Evolutionary conservation across 768 basidiomycete species (phyloP).

Genomic region (Leccinum uliginosum): DNA sequence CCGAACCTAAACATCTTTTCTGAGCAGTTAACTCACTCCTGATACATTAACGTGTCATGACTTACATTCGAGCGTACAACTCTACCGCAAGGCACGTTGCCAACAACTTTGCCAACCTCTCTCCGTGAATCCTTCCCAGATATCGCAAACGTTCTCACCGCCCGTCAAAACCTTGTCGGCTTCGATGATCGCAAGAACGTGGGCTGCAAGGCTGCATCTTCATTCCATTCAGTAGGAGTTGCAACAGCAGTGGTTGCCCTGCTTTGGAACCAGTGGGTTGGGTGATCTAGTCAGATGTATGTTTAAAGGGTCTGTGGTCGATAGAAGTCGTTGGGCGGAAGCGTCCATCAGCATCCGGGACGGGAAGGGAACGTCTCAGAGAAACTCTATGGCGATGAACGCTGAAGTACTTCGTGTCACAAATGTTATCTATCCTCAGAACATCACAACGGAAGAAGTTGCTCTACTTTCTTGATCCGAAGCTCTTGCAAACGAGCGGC

Average conservation of each 20-base stretch:
- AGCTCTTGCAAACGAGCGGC: conserved; percentile 70
- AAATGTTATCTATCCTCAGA: not conserved
- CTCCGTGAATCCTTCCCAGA: conserved; percentile 83
- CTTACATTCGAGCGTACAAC: conserved; percentile 69
- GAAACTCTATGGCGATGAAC: conserved; percentile 80
- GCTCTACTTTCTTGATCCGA: conserved; percentile 64
- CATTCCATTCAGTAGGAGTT: conserved; percentile 89
- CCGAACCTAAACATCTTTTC: too few relatives aligned
- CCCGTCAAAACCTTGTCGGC: conserved; percentile 88
- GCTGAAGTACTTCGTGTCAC: conserved; percentile 35
- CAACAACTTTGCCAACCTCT: conserved; percentile 72
- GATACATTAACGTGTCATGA: not conserved
- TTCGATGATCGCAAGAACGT: conserved; percentile 89
- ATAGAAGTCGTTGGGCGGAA: conserved; percentile 73
- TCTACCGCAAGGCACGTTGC: conserved; percentile 90
- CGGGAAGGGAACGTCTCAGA: conserved; percentile 72
- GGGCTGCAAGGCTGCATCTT: conserved; percentile 93
- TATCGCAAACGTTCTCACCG: conserved; percentile 85
- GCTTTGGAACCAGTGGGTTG: conserved; percentile 70
- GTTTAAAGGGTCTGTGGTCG: conserved; percentile 32
- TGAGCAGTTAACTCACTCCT: too few relatives aligned
- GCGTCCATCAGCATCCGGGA: conserved; percentile 52
- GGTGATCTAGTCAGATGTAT: conserved; percentile 24
- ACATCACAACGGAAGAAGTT: conserved; percentile 36
- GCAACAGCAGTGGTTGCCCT: conserved; percentile 84